A percentile compares a stretch with the other conserved stretches of the same genome.
These are phyloP conservation scores for Penicillium pancosmium DNA, from an alignment of 495 filamentous ascomycete genomes.

Conservation along the genomic window DNA sequence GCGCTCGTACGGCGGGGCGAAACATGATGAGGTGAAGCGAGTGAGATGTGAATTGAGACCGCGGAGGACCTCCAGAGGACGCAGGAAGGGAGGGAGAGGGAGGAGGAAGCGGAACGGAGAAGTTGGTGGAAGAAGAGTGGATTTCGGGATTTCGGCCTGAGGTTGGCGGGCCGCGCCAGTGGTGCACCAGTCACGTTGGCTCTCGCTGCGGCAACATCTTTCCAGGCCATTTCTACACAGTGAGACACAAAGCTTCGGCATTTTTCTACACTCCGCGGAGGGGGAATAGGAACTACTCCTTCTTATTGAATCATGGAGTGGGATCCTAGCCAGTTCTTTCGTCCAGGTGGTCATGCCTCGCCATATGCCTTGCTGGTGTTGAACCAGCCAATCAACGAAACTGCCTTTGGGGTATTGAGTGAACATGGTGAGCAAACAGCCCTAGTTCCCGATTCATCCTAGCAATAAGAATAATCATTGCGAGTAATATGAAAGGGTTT, in stretches of 20 bases:
- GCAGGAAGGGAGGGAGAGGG: constrained; percentile 10
- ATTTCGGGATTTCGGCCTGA: no score
- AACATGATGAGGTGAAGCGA: constrained; percentile 53
- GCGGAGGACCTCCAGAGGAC: constrained; percentile 17
- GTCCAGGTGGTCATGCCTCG: constrained; percentile 30
- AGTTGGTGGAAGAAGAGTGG: constrained; percentile 15
- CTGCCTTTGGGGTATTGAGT: constrained; percentile 54
- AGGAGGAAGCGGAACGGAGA: constrained; percentile 17
- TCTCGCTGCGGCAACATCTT: neutral
- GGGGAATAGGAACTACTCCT: no score
- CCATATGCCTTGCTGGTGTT: constrained; percentile 67
- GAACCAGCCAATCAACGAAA: constrained; percentile 68
- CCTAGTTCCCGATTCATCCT: no score
- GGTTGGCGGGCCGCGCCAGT: no score
- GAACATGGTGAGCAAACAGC: constrained; percentile 51
- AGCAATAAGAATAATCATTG: no score
- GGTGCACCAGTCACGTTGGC: constrained; percentile 34
- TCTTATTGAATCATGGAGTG: constrained; percentile 42
- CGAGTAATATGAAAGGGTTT: no score
- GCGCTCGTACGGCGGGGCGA: constrained; percentile 58
- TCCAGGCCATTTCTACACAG: neutral
- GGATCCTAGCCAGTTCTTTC: constrained; percentile 56
- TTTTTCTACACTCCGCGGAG: neutral
- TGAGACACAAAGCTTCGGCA: neutral
- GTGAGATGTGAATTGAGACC: constrained; percentile 17